Evolutionary conservation across 192 early-diverging fungal species (phyloP).

Genomic region (Coemansia sp.): DNA sequence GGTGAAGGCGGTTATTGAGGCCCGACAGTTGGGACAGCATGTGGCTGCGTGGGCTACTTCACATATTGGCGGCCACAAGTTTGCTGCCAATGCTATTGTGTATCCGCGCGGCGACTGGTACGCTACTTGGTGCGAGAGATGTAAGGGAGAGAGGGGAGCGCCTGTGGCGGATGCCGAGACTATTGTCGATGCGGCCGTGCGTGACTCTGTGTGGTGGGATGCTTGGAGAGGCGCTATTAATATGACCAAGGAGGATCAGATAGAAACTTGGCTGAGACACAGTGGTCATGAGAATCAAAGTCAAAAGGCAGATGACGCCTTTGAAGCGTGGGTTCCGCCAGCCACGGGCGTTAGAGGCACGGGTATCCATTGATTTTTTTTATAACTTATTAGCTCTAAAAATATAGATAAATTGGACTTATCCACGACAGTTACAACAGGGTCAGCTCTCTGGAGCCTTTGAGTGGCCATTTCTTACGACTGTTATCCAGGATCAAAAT

Average conservation of each 20-base stretch:
- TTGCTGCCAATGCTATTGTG: constrained; percentile 50
- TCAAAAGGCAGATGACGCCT: constrained; percentile 15
- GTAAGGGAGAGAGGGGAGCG: not conserved
- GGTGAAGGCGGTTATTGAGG: constrained; percentile 21
- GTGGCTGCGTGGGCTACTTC: constrained; percentile 48
- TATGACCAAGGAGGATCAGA: constrained; percentile 50
- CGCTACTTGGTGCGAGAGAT: constrained; percentile 47
- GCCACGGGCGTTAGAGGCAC: not conserved
- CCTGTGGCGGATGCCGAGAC: constrained; percentile 21
- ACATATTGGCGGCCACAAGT: constrained; percentile 55
- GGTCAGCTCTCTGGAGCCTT: too few relatives aligned
- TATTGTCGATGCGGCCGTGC: constrained; percentile 27
- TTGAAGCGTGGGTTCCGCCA: constrained; percentile 28
- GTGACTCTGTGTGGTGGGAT: constrained; percentile 46
- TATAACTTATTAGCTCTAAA: not conserved
- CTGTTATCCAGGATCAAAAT: too few relatives aligned
- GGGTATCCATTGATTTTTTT: not conserved
- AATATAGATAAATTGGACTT: not conserved
- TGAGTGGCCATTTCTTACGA: too few relatives aligned
- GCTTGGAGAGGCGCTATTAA: constrained; percentile 49
- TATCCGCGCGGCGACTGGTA: constrained; percentile 56
- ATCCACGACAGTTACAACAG: too few relatives aligned
- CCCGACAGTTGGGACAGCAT: constrained; percentile 17
- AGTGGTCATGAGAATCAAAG: not conserved
- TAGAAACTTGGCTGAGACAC: constrained; percentile 22